A percentile compares a stretch with the other conserved stretches of the same genome.
Evolutionary conservation across 1,139 yeast species (phyloP).

Genomic region (Kazachstania sp.): DNA sequence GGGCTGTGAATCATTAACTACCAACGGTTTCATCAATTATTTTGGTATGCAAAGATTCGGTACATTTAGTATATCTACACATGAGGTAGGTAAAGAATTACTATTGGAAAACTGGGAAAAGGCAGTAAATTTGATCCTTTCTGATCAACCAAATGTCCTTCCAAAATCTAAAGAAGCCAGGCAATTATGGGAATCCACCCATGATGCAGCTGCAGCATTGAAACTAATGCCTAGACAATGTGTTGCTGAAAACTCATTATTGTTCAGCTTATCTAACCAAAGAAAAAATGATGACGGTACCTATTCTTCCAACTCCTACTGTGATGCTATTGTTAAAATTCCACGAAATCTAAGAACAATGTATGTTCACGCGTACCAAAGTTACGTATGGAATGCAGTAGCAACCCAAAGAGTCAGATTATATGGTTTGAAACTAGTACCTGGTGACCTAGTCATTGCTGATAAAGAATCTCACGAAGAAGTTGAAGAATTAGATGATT

Average conservation of each 20-base stretch:
- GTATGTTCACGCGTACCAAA: constrained; percentile 97
- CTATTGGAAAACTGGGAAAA: constrained; percentile 68
- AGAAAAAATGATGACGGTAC: constrained; percentile 40
- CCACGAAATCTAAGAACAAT: constrained; percentile 88
- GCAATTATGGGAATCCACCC: constrained; percentile 68
- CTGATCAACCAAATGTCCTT: constrained; percentile 76
- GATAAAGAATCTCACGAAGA: constrained; percentile 18
- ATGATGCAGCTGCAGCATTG: constrained; percentile 56
- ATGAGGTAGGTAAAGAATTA: constrained; percentile 66
- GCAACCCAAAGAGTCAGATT: constrained; percentile 69
- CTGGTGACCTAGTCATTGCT: constrained; percentile 73
- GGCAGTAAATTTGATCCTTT: constrained; percentile 68
- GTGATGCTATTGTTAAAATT: constrained; percentile 78
- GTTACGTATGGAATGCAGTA: constrained; percentile 86
- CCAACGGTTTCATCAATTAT: constrained; percentile 80
- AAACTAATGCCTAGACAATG: constrained; percentile 78
- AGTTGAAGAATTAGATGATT: constrained; percentile 35
- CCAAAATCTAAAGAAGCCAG: constrained; percentile 82
- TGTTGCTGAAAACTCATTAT: constrained; percentile 71
- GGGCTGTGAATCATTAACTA: constrained; percentile 51
- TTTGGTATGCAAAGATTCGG: constrained; percentile 98
- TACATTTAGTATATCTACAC: constrained; percentile 87
- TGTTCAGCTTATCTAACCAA: constrained; percentile 47
- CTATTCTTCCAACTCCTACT: constrained; percentile 46
- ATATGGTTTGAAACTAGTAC: constrained; percentile 61